Conservation (phyloP, 148 eudicot genomes). For the Tetragonia tetragonoides region DNA sequence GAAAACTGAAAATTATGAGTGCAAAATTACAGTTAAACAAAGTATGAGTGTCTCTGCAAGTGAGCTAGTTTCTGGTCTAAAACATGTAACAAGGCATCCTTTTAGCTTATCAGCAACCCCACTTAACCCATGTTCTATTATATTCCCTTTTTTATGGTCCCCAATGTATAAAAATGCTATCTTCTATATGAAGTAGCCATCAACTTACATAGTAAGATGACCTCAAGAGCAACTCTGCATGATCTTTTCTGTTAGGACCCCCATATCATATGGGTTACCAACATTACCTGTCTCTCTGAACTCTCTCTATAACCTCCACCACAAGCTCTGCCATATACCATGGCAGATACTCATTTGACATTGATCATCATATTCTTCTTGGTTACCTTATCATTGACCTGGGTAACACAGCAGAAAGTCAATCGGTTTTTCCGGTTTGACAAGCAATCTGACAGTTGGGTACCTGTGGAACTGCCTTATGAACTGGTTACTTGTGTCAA, state of each 20-base stretch:
- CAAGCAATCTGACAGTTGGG: conserved; percentile 66
- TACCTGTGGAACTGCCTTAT: conserved; percentile 62
- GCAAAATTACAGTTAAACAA: no score
- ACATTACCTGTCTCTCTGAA: conserved; percentile 12
- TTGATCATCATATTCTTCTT: conserved; percentile 18
- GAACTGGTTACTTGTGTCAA: conserved; percentile 62
- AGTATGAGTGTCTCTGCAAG: not conserved
- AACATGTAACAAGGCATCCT: not conserved
- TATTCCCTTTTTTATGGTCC: conserved; percentile 14
- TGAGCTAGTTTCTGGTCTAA: conserved; percentile 6
- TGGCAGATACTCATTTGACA: conserved; percentile 31
- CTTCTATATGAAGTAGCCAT: conserved; percentile 20
- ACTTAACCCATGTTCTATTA: not conserved
- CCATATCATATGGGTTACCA: conserved; percentile 25
- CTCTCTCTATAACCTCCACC: not conserved
- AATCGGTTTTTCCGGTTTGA: conserved; percentile 57
- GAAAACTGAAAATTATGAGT: no score
- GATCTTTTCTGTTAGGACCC: conserved; percentile 29
- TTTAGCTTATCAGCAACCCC: conserved; percentile 17
- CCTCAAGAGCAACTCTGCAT: conserved; percentile 7
- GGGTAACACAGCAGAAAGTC: conserved; percentile 43
- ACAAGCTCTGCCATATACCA: conserved; percentile 12
- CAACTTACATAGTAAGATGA: conserved; percentile 7
- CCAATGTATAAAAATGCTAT: conserved; percentile 11
- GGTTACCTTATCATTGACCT: conserved; percentile 22